Evolutionary conservation across 192 early-diverging fungal species (phyloP).

Genomic region (Backusella tuberculispora): DNA sequence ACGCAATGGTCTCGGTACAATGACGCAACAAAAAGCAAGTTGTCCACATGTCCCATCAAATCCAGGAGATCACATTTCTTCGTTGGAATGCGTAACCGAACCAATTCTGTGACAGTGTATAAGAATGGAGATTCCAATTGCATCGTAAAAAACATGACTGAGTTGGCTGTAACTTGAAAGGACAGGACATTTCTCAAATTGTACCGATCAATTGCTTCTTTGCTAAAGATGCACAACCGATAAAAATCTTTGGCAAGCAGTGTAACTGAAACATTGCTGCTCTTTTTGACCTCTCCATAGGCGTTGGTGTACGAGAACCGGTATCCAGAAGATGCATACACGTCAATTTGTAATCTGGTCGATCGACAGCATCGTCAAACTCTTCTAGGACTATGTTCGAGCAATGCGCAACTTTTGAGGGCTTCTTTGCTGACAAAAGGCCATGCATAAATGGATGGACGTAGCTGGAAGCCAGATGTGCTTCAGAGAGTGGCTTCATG

Average conservation of each 20-base stretch:
- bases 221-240: conserved; percentile 22
- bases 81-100: conserved; percentile 10
- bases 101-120: conserved; percentile 24
- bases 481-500: conserved; percentile 24
- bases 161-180: conserved; percentile 21
- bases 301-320: conserved; percentile 21
- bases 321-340: conserved; percentile 18
- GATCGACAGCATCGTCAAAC: conserved; percentile 18
- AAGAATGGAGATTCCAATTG: background rate
- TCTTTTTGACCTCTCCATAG: conserved; percentile 18
- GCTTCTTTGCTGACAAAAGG: conserved; percentile 24
- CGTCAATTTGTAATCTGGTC: conserved; percentile 27
- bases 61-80: conserved; percentile 17
- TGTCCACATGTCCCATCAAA: conserved; percentile 19
- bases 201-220: conserved; percentile 22
- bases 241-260: conserved; percentile 28
- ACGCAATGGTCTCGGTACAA: conserved; percentile 24
- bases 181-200: conserved; percentile 18
- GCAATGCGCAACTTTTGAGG: conserved; percentile 20
- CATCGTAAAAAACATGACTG: conserved; percentile 22
- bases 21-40: conserved; percentile 18
- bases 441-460: background rate
- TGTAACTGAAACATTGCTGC: background rate
- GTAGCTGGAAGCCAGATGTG: conserved; percentile 21
- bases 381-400: conserved; percentile 21